Base-by-base conservation (phyloP, 2,329 filamentous ascomycete genomes). In the Monilinia vaccinii-corymbosi region DNA sequence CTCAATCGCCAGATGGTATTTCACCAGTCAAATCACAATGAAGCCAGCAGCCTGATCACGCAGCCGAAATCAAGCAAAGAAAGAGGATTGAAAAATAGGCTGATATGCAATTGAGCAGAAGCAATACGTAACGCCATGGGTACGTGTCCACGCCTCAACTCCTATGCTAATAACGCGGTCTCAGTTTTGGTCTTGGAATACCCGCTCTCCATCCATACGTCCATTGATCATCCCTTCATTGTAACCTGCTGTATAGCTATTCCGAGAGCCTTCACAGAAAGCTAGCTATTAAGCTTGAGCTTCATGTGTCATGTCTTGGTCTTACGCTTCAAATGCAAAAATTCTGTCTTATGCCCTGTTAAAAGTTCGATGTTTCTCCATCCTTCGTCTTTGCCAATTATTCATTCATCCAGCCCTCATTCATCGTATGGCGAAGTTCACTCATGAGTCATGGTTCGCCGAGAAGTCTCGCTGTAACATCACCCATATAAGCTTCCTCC, bases 401-500 rank as follows among this genome's bases (percentile, higher is more conserved):
- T 47, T 31, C 31, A 48, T 25, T 48, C 31, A 23, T 34, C 53
- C 42, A 46, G 4, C 9, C 53, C 23, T 21, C 40, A n/a, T 56
- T 55, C 51, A 55, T 44, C n/a, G 51, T 55, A 32, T 44, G 25
- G 2, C 38, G 51, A 55, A 45, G 49, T 46, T 55, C 51, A 18
- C 45, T 55, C 38, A 55, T 16, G 16, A 48, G 31, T 69, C 62
- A 71, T 49, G 83, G 81, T 74, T 97, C 92, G 42, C 89, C 89
- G 38, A 97, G 84, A 8, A 97, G 81, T 61, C 88, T 81, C 21
- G 91, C 89, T 0, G 90, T 96, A 64, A 97, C 87, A 67, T 96
- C 91, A 4, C 89, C 91, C 82, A 96, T 90, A 67, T 91, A 92
- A 1, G 87, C 91, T 69, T 94, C 89, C 70, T 95, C 90, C n/a